Evolutionary conservation across 2,329 filamentous ascomycete species (phyloP).

Genomic region (Colletotrichum plurivorum): DNA sequence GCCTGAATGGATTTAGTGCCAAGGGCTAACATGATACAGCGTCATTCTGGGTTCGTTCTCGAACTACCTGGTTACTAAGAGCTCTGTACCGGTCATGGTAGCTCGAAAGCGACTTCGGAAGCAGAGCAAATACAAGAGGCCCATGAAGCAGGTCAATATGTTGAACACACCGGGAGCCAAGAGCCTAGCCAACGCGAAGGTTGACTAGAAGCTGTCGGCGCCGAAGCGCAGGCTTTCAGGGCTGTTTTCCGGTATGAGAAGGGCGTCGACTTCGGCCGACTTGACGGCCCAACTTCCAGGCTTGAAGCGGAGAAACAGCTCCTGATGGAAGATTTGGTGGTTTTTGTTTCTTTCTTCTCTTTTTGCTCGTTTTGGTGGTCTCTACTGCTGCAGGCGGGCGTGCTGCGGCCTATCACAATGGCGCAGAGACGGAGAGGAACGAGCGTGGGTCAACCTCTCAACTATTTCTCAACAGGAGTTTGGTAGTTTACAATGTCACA

Average conservation of each 20-base stretch:
- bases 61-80: slow-evolving; percentile 97
- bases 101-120: slow-evolving; percentile 91
- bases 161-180: slow-evolving; percentile 77
- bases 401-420: too few species aligned
- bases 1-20: background rate
- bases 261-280: slow-evolving; percentile 3
- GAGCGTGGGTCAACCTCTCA: slow-evolving; percentile 1
- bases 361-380: background rate
- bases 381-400: background rate
- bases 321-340: background rate
- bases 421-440: background rate
- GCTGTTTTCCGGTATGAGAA: slow-evolving; percentile 1
- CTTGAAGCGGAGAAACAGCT: slow-evolving; percentile 19
- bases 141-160: slow-evolving; percentile 85
- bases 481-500: background rate
- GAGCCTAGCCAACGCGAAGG: slow-evolving; percentile 79
- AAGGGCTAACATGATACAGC: slow-evolving; percentile 63
- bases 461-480: background rate
- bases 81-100: slow-evolving; percentile 97
- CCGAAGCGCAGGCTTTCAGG: slow-evolving; percentile 31
- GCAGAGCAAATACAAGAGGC: slow-evolving; percentile 84
- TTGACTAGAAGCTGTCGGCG: slow-evolving; percentile 68
- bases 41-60: slow-evolving; percentile 96
- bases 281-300: background rate
- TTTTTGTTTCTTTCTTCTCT: background rate